These are phyloP conservation scores for Pycnococcus provasolii DNA, from an alignment of 139 green algal species.

Conservation along the genomic window DNA sequence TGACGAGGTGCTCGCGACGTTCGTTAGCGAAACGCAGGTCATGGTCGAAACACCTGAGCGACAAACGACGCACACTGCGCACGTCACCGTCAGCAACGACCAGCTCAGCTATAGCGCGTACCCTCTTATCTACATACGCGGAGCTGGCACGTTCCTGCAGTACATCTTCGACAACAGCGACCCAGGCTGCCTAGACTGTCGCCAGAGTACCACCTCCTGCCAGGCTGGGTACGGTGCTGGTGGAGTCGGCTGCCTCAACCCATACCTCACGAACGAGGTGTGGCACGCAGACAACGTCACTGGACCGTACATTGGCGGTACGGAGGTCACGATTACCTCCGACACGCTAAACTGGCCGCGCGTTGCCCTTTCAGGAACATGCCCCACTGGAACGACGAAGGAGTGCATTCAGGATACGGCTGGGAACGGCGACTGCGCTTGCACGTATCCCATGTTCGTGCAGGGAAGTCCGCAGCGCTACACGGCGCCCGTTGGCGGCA, in stretches of 20 bases:
- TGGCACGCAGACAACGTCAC: constrained; percentile 12
- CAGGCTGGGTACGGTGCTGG: not conserved
- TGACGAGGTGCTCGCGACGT: constrained; percentile 7
- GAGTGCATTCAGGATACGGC: not conserved
- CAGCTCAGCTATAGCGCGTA: not conserved
- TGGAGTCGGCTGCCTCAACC: not conserved
- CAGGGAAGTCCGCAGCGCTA: constrained; percentile 1
- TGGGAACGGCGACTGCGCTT: not conserved
- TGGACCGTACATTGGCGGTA: constrained; percentile 24
- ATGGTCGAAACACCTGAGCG: not conserved
- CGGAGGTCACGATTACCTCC: constrained; percentile 6
- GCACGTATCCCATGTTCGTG: not conserved
- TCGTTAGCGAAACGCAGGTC: not conserved
- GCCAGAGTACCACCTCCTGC: not conserved
- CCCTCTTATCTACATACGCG: constrained; percentile 13
- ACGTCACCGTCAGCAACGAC: constrained; percentile 16
- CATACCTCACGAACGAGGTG: not conserved
- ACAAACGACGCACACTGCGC: not conserved
- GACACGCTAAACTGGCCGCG: not conserved
- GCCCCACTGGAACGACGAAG: no score
- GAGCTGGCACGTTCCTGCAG: constrained; percentile 18
- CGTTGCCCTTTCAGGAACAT: not conserved
- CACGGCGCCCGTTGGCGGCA: constrained; percentile 6
- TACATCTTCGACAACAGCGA: constrained; percentile 18
- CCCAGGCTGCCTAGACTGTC: constrained; percentile 11